Evolutionary conservation across 371 early-diverging fungal genomes (phyloP), one percentile per base, ranked within the genome.

Genomic region (Cokeromyces recurvatus): DNA sequence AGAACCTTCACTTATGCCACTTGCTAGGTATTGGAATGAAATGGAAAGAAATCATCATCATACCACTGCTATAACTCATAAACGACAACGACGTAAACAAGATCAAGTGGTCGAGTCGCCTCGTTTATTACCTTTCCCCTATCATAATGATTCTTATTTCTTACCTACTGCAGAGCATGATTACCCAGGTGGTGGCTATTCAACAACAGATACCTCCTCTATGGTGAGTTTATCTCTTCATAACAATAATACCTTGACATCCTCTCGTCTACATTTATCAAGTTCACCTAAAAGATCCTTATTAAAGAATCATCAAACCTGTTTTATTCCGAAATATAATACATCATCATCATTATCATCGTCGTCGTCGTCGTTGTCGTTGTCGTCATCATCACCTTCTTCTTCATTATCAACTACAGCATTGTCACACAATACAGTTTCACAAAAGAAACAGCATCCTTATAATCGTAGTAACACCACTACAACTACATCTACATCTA

Each of bases 81-180:
- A 19, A 31, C 31, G 32, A 32, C 3, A 14, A 2, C 31, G 32
- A 22, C 42, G 2, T 2, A 37, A 39, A 16, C 17, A 38, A n/a
- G 52, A 56, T 24, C 21, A 37, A 20, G 60, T 60, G 8, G 2
- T 55, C 4, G 60, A 60, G 39, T 61, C 53, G 3, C 53, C 62
- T 16, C 53, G 53, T 5, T 6, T 56, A 19, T 29, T 61, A 9
- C 49, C 57, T 21, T 62, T 62, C 21, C 62, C 62, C 2, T 62
- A 57, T 32, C 62, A 62, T 32, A 62, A 62, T 14, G 62, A 62
- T 29, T 52, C 62, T 20, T 37, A 37, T 14, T 62, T 62, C 14
- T 23, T 62, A 20, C 62, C 62, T 35, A 57, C 58, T 14, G 58
- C 53, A 11, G 62, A 62, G 32, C 62, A 53, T 24, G 53, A 53